Percentiles rank a stretch among this genome's conserved stretches.
These are phyloP conservation scores for Daldinia bambusicola DNA, from an alignment of 495 filamentous ascomycete species.

Conservation along the genomic window DNA sequence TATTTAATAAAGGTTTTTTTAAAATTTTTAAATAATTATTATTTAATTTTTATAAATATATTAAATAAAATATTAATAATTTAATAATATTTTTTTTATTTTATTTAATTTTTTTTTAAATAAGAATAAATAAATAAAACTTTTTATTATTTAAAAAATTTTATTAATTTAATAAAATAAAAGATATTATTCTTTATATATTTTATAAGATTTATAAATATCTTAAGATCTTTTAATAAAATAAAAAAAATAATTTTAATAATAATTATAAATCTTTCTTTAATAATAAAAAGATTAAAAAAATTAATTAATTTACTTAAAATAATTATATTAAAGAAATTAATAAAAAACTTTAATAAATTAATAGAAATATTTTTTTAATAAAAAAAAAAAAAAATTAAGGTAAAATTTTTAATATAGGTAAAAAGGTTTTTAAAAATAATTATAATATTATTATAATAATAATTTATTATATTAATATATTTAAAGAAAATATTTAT, in stretches of 20 bases:
- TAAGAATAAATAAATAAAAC: neutral
- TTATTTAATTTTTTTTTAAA: neutral
- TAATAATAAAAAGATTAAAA: conserved; percentile 11
- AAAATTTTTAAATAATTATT: conserved; percentile 2
- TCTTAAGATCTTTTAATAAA: conserved; percentile 10
- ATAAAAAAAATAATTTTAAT: conserved; percentile 7
- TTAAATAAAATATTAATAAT: neutral
- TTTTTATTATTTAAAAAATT: conserved; percentile 8
- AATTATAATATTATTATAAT: conserved; percentile 9
- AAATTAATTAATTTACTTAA: too few species aligned
- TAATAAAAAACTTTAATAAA: conserved; percentile 9
- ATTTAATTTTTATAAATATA: neutral
- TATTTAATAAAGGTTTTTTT: conserved; percentile 2
- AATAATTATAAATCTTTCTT: neutral
- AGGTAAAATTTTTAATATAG: conserved; percentile 7
- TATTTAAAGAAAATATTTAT: conserved; percentile 1
- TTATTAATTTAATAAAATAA: neutral
- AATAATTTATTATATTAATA: neutral
- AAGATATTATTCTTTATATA: conserved; percentile 12
- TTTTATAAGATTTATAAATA: conserved; percentile 9
- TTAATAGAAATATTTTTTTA: conserved; percentile 15
- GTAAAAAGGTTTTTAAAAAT: neutral
- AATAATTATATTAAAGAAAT: too few species aligned
- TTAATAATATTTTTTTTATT: conserved; percentile 3
- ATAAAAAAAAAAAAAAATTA: neutral